Conservation (phyloP, 306 rosid species). For the Ochetophila trinervis region DNA sequence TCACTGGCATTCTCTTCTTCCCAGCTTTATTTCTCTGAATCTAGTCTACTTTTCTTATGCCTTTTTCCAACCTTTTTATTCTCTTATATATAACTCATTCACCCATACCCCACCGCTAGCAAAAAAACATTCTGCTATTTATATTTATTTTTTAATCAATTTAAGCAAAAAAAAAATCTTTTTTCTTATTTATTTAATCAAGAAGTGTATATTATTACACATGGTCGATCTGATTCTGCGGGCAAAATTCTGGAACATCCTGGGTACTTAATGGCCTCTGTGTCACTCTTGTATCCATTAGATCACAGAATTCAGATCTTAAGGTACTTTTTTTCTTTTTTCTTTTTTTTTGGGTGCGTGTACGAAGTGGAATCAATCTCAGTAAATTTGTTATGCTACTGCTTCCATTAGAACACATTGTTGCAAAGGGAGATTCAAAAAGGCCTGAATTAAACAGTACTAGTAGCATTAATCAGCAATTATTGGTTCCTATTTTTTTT, state of each 20-base stretch:
- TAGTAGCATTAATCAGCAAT: too few species aligned
- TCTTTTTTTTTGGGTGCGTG: too few species aligned
- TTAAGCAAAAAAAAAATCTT: neutral
- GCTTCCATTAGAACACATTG: neutral
- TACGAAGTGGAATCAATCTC: slow-evolving; percentile 25
- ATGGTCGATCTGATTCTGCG: slow-evolving; percentile 42
- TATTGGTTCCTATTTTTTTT: too few species aligned
- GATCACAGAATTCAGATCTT: slow-evolving; percentile 31
- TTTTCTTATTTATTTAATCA: slow-evolving; percentile 17
- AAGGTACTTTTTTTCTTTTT: neutral
- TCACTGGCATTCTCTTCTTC: slow-evolving; percentile 1
- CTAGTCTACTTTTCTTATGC: slow-evolving; percentile 13
- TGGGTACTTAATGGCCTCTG: slow-evolving; percentile 26
- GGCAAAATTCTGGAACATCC: slow-evolving; percentile 36
- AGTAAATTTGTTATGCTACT: slow-evolving; percentile 9
- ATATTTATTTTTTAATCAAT: neutral
- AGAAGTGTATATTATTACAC: slow-evolving; percentile 23
- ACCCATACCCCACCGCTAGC: slow-evolving; percentile 37
- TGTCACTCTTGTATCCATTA: slow-evolving; percentile 45
- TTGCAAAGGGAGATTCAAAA: too few species aligned
- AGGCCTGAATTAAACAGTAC: too few species aligned
- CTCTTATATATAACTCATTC: slow-evolving; percentile 8
- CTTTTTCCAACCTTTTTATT: slow-evolving; percentile 1
- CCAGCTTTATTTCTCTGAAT: slow-evolving; percentile 27
- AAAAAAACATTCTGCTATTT: slow-evolving; percentile 48